These are phyloP conservation scores for Trichoderma asperellum DNA, from an alignment of 2,329 filamentous ascomycete genomes.

Conservation along the genomic window DNA sequence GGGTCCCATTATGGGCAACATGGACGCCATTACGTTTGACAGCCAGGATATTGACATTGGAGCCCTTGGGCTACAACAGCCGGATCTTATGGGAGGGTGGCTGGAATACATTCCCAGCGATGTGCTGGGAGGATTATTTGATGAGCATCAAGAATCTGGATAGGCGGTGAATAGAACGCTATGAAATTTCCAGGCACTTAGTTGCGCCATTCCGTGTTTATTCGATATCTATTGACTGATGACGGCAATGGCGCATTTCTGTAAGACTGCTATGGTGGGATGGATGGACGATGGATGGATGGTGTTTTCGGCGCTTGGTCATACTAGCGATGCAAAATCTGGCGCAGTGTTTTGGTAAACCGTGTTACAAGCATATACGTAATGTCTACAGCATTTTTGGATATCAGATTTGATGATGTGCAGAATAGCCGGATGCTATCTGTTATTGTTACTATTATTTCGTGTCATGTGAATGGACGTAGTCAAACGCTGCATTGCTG, in stretches of 20 bases:
- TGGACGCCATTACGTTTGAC: constrained; percentile 69
- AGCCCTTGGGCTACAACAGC: constrained; percentile 58
- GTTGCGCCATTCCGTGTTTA: too few species aligned
- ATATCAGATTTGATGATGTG: background rate
- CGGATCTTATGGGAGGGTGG: constrained; percentile 72
- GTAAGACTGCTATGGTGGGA: background rate
- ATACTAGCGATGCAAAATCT: constrained; percentile 12
- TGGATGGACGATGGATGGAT: background rate
- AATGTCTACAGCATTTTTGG: constrained; percentile 7
- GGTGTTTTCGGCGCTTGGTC: background rate
- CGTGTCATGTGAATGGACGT: background rate
- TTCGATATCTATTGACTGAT: background rate
- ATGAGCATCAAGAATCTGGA: constrained; percentile 40
- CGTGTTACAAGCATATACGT: background rate
- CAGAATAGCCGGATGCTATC: background rate
- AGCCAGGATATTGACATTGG: constrained; percentile 78
- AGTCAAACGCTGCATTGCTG: background rate
- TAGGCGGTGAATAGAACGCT: constrained; percentile 25
- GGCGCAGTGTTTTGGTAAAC: background rate
- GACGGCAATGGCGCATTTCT: background rate
- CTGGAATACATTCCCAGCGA: constrained; percentile 73
- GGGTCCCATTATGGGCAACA: constrained; percentile 41
- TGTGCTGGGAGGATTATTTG: constrained; percentile 59
- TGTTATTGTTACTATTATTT: background rate
- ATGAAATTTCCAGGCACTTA: background rate